Conservation (phyloP, 2,329 filamentous ascomycete genomes). For the Fusarium caatingaense region DNA sequence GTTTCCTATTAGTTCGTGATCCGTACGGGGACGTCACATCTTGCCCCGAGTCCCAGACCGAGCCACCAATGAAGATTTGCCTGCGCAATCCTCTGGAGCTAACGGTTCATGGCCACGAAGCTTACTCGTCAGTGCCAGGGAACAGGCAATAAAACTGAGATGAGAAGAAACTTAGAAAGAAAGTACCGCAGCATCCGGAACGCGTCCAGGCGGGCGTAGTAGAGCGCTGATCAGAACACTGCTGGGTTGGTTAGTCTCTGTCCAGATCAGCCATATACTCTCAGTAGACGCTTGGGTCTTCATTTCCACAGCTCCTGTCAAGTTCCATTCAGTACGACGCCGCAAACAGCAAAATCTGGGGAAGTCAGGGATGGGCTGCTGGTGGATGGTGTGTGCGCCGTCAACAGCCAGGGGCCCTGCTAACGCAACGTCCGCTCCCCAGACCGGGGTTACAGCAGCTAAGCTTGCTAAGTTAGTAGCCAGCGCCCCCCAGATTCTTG, state of each 20-base stretch:
- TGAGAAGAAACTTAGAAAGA: constrained; percentile 12
- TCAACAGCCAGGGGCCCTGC: constrained; percentile 43
- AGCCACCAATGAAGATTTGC: constrained; percentile 29
- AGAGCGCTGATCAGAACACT: constrained; percentile 15
- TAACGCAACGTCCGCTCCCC: constrained; percentile 44
- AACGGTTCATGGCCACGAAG: constrained; percentile 38
- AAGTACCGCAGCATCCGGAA: constrained; percentile 33
- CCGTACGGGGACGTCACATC: constrained; percentile 29
- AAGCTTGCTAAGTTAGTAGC: background rate
- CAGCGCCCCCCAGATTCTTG: constrained; percentile 30
- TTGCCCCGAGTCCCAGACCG: constrained; percentile 10
- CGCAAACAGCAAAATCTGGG: constrained; percentile 48
- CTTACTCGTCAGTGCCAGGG: constrained; percentile 34
- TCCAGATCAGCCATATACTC: constrained; percentile 22
- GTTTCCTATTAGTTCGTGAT: constrained; percentile 33
- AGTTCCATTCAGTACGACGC: constrained; percentile 12
- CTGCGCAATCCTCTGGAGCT: constrained; percentile 24
- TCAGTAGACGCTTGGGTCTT: constrained; percentile 19
- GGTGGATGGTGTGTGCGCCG: constrained; percentile 48
- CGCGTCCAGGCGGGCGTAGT: constrained; percentile 28
- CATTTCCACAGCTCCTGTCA: constrained; percentile 31
- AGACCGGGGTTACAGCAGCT: constrained; percentile 31
- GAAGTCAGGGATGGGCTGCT: constrained; percentile 49
- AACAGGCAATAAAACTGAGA: constrained; percentile 18
- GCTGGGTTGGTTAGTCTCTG: constrained; percentile 13